Percentiles rank a stretch among this genome's conserved stretches.
phyloP scores from a whole-genome alignment of 495 filamentous ascomycete species.

The Hapsidospora chrysogenum region DNA sequence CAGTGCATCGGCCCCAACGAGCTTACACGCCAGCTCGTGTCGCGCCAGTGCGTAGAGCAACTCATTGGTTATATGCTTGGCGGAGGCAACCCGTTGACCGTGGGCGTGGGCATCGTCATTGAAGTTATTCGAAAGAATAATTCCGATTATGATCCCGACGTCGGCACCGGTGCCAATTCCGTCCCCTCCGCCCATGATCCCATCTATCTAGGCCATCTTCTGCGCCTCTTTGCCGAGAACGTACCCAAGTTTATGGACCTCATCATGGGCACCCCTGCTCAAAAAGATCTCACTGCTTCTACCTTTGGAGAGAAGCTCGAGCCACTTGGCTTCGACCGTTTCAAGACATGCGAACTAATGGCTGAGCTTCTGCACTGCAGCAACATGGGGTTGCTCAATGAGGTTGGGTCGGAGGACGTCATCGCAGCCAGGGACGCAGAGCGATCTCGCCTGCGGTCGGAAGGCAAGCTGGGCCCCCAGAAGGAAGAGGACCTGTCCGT shows the following conservation, averaged over 20 bases:
- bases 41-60: slow-evolving; percentile 59
- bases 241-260: slow-evolving; percentile 95
- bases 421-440: slow-evolving; percentile 68
- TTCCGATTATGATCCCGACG: slow-evolving; percentile 93
- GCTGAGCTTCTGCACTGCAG: slow-evolving; percentile 95
- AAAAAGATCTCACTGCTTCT: slow-evolving; percentile 24
- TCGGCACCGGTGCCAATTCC: slow-evolving; percentile 57
- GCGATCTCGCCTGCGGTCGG: slow-evolving; percentile 56
- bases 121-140: slow-evolving; percentile 99
- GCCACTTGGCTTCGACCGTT: slow-evolving; percentile 90
- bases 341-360: slow-evolving; percentile 99
- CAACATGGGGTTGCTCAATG: slow-evolving; percentile 95
- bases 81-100: slow-evolving; percentile 87
- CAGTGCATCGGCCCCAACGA: slow-evolving; percentile 97
- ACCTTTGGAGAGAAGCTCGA: slow-evolving; percentile 88
- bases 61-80: slow-evolving; percentile 82
- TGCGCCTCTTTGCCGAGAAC: slow-evolving; percentile 75
- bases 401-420: slow-evolving; percentile 77
- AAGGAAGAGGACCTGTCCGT: slow-evolving; percentile 17
- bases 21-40: slow-evolving; percentile 91
- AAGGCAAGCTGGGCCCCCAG: slow-evolving; percentile 36
- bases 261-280: slow-evolving; percentile 49
- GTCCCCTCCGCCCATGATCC: slow-evolving; percentile 74
- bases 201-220: slow-evolving; percentile 88
- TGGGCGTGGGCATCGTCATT: slow-evolving; percentile 93